Conservation (phyloP, 768 basidiomycete species). For the Crepidotus variabilis region DNA sequence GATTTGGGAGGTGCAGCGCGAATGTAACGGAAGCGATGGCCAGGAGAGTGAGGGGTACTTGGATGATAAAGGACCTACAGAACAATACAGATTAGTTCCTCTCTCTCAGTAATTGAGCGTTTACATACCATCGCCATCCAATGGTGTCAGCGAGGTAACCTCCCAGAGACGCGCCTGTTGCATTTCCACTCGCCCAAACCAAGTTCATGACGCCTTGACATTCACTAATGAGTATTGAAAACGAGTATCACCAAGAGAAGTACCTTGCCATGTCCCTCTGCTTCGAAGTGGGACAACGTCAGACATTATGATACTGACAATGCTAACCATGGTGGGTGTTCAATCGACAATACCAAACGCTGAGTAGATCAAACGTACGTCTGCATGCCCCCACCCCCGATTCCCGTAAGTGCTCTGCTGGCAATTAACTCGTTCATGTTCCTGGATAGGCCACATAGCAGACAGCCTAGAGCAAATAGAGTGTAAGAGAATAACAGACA, state of each 20-base stretch:
- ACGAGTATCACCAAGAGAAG: not conserved
- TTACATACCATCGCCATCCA: constrained; percentile 60
- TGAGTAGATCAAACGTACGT: constrained; percentile 37
- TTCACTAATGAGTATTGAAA: not conserved
- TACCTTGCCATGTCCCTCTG: constrained; percentile 71
- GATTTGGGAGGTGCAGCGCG: constrained; percentile 50
- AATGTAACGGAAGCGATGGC: constrained; percentile 52
- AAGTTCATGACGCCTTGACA: constrained; percentile 52
- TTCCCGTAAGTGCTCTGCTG: constrained; percentile 51
- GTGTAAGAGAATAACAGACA: constrained; percentile 54
- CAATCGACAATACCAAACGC: not conserved
- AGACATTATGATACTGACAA: constrained; percentile 63
- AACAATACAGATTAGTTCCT: not conserved
- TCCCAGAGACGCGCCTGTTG: constrained; percentile 59
- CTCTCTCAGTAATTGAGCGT: not conserved
- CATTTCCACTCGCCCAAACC: constrained; percentile 54
- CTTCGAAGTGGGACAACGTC: constrained; percentile 60
- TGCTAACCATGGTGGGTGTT: constrained; percentile 23
- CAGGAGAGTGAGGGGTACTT: constrained; percentile 52
- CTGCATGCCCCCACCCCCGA: constrained; percentile 61
- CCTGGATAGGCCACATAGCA: constrained; percentile 49
- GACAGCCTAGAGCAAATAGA: constrained; percentile 49
- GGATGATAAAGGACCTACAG: constrained; percentile 52
- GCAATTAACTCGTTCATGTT: constrained; percentile 53
- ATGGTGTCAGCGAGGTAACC: constrained; percentile 60